Base-by-base conservation (phyloP, 805 yeast genomes). In the Yarrowia osloensis region DNA sequence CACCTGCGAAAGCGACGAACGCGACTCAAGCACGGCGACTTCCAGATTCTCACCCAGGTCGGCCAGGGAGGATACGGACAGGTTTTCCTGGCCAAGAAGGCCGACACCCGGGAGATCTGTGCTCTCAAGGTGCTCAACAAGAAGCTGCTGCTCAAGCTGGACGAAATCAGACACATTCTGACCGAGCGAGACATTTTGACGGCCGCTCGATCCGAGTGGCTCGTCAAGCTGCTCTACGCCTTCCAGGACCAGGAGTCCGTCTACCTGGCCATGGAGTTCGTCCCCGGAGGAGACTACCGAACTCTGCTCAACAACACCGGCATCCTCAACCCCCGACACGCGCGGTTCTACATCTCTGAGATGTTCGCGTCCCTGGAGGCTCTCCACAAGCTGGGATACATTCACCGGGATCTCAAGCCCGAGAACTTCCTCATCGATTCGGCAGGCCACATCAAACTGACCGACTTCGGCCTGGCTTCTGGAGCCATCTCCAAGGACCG, bases 21-120 rank as follows among this genome's bases (percentile, higher is more conserved):
- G 68, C 91, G 91, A 77, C 97, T 98, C 39, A 90, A 89, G 76
- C 95, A 93, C 75, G 93, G 93, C 72, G 99, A 95, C 77, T 95
- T 95, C 76, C 96, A 92, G 75, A 90, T 94, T 81, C 88, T 95
- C 71, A 95, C 99, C 0, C 99, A 95, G 80, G 98, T 95, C 35
- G 99, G 99, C 15, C 99, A 95, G 80, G 99, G 99, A 74, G 99
- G 99, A 3, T 95, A 95, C 75, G 99, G 99, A 26, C 98, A 95
- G 78, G 99, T 95, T n/a, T 95, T 91, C 73, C 80, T 95, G 70
- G 98, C 99, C 0, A 85, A 93, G 71, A 95, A 95, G 81, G 88
- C 87, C 71, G 99, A 95, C 74, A 92, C 98, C 1, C 86, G 88
- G 70, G 99, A 95, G 78, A 89, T 95, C 55, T 94, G 97, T 78